Base-by-base conservation (phyloP, 2,329 filamentous ascomycete species). In the Ustilaginoidea virens region DNA sequence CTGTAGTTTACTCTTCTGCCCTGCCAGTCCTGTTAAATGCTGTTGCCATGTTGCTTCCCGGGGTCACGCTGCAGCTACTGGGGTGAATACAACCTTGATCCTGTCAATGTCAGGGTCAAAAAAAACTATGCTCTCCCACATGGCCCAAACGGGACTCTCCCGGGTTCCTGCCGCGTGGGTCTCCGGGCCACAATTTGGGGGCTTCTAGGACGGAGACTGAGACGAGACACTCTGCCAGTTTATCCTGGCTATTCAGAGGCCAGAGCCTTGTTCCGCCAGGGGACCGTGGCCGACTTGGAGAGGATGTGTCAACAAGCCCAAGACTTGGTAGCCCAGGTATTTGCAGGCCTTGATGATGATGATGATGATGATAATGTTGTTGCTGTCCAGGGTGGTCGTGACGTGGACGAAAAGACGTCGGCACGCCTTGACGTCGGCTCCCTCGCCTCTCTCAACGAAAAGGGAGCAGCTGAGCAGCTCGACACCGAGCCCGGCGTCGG, bases 201-300 rank as follows among this genome's bases (percentile, higher is more conserved):
- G n/a, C n/a, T n/a, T n/a, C n/a, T n/a, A n/a, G n/a, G n/a, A n/a
- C n/a, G n/a, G n/a, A n/a, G n/a, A n/a, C n/a, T n/a, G n/a, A n/a
- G n/a, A n/a, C n/a, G n/a, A n/a, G n/a, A n/a, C n/a, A n/a, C n/a
- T n/a, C n/a, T n/a, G n/a, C 33, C 36, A 12, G 17, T 30, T 8
- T 28, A 38, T 23, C 1, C 22, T 5, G 36, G 38, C 21, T 40
- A 40, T 28, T 30, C 26, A n/a, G 36, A 39, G 28, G 36, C 36
- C 3, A 33, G 36, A 29, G 22, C 4, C 4, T 21, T 40, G 18
- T 22, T 40, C 22, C 29, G 36, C 7, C 4, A 23, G n/a, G 36
- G 36, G 7, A 23, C 28, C 11, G 29, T 37, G 11, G 19, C 36
- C 4, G 38, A 39, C 15, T 22, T 40, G 11, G 25, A 18, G 15